Percentiles rank a stretch among this genome's conserved stretches.
Conservation (phyloP, 1,284 basidiomycete genomes). For the Rhodotorula sp. region DNA sequence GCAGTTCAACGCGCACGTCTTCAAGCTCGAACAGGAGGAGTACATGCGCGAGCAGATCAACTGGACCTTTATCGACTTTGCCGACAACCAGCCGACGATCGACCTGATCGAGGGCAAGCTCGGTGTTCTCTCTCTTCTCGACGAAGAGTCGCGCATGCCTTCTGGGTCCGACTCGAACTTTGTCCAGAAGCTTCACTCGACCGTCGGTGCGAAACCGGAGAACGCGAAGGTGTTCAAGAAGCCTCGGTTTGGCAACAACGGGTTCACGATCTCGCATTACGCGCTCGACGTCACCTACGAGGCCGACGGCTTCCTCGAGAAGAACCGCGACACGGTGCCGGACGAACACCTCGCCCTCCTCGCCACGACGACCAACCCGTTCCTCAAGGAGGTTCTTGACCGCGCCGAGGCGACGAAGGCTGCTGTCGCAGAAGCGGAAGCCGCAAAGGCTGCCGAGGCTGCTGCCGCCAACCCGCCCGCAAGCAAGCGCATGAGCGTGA, state of each 20-base stretch:
- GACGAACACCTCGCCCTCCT: conserved; percentile 93
- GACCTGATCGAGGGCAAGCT: conserved; percentile 97
- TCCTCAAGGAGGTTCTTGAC: conserved; percentile 92
- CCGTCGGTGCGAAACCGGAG: conserved; percentile 74
- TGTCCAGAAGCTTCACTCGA: conserved; percentile 86
- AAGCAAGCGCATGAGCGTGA: conserved; percentile 66
- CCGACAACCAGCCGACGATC: conserved; percentile 96
- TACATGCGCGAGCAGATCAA: conserved; percentile 98
- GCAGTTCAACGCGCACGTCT: conserved; percentile 96
- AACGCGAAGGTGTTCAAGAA: conserved; percentile 94
- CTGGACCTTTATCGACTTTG: conserved; percentile 99
- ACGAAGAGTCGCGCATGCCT: conserved; percentile 97
- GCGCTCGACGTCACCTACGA: conserved; percentile 98
- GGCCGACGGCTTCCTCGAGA: conserved; percentile 96
- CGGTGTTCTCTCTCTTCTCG: conserved; percentile 88
- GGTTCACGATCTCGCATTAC: conserved; percentile 98
- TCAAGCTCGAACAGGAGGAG: conserved; percentile 97
- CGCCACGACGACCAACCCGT: conserved; percentile 79
- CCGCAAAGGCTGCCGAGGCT: conserved; percentile 29
- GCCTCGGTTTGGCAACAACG: conserved; percentile 92
- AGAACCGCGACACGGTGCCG: conserved; percentile 97
- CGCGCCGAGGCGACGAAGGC: conserved; percentile 70
- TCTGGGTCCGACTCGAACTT: conserved; percentile 90
- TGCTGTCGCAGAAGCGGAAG: conserved; percentile 42
- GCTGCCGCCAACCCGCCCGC: neutral